Percentiles rank a stretch among this genome's conserved stretches.
Conservation (phyloP, 257 asterid genomes). For the Euphrasia confusa region DNA sequence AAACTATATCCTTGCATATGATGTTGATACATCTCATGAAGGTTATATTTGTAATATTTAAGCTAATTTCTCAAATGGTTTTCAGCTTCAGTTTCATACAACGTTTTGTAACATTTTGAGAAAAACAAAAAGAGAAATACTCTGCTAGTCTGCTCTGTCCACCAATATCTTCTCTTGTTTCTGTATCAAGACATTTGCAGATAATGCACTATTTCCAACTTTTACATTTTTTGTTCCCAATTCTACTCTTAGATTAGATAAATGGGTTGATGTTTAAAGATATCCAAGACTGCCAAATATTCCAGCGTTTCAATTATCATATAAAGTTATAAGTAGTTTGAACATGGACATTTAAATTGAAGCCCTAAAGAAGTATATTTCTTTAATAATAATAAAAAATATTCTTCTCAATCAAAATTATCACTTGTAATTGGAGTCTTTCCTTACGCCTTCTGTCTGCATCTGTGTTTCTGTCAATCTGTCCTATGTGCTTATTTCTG, state of each 20-base stretch:
- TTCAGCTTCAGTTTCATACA: neutral
- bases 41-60: neutral
- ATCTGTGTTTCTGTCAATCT: neutral
- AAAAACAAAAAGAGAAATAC: neutral
- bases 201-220: neutral
- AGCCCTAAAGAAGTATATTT: neutral
- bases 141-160: neutral
- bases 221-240: neutral
- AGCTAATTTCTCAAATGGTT: conserved; percentile 1
- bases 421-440: conserved; percentile 5
- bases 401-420: conserved; percentile 3
- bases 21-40: neutral
- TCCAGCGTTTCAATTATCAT: neutral
- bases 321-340: conserved; percentile 5
- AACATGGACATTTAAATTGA: neutral
- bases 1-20: neutral
- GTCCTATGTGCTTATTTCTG: neutral
- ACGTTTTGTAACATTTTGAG: neutral
- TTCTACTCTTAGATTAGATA: neutral
- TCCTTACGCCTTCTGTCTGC: neutral
- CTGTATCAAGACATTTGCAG: no score
- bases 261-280: neutral
- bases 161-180: neutral
- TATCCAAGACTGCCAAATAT: neutral
- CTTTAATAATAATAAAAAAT: neutral